Base-by-base conservation (phyloP, 331 rosid genomes). In the Malus hybrid region DNA sequence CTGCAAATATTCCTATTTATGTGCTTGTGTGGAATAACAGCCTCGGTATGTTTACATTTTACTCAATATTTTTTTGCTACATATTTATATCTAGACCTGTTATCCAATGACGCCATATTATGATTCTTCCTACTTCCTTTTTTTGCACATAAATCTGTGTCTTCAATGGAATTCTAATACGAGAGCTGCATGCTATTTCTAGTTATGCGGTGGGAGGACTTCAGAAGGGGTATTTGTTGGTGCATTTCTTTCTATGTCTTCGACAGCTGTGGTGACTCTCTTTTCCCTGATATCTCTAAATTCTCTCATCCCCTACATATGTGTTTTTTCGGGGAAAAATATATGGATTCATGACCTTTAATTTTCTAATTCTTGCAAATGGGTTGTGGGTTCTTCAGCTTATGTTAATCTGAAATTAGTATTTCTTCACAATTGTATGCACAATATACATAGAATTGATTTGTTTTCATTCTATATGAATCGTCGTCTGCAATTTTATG, bases 151-250 rank as follows among this genome's bases (percentile, higher is more conserved):
- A 42, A 8, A 50, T 42, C 15, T 39, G 22, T 68, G 82, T 67
- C 70, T 50, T 69, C 74, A 65, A 56, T 81, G 72, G 74, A 76
- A 75, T 75, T 73, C 79, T 85, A 56, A 89, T 73, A 24, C 50
- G 73, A 62, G 22, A 60, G 57, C 76, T 84, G 72, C 79, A 73
- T 82, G 78, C 74, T 79, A 74, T 84, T 81, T 92, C 87, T 90
- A 90, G 99, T 73, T 94, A 83, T 94, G 99, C 69, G 97, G 97
- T 64, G 99, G 99, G 69, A 90, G 88, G 79, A 76, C 99, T 78
- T 91, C 97, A 61, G 99, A 94, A 83, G 99, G 97, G 81, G 84
- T 94, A 32, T 94, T 87, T 68, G 86, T 90, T 77, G 97, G 99
- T 75, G 87, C 90, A 80, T 88, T 94, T 76, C 85, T 89, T 56